Base-by-base conservation (phyloP, 2,329 filamentous ascomycete species). In the Aspergillus arachidicola region DNA sequence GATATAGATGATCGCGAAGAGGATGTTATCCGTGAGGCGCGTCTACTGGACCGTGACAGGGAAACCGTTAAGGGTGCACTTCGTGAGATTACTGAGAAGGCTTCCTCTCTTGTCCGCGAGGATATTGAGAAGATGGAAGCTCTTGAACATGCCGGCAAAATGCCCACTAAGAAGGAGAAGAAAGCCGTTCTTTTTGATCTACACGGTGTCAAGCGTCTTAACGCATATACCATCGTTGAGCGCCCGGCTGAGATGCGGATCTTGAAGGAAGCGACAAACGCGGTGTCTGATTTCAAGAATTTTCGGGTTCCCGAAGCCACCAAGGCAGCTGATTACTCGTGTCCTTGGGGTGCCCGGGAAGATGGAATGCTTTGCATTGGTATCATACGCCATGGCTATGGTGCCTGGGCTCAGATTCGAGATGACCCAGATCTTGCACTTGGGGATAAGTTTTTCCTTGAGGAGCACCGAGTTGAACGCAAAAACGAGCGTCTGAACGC, bases 121-220 rank as follows among this genome's bases (percentile, higher is more conserved):
- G 93, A 97, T 65, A 81, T 85, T 54, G 83, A 84, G 36, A 83
- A 87, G 63, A 81, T 90, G 59, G 84, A 86, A 63, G 85, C 85
- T 16, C 76, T 89, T 70, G 92, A 95, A 77, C 88, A 83, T 26
- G 83, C 91, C 66, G 92, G 92, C 73, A 96, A 95, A 75, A 85
- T 89, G 2, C 80, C 96, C 60, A 96, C 94, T 0, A 97, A 98
- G 82, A 99, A 99, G 78, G 95, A 99, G 75, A 93, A 93, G 78
- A 99, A 99, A 79, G 95, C 95, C 0, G 92, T 99, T 21, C 83
- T 99, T 51, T 97, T 99, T 72, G 94, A 98, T 75, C 97, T 94
- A 78, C 90, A 91, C 53, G 93, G 94, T 60, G 90, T 97, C 57
- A 96, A 96, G 79, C 94, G 96, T 71, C 87, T 97, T 72, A 99